phyloP scores from a whole-genome alignment of 2,329 filamentous ascomycete genomes.

The Tympanopsis confertula region DNA sequence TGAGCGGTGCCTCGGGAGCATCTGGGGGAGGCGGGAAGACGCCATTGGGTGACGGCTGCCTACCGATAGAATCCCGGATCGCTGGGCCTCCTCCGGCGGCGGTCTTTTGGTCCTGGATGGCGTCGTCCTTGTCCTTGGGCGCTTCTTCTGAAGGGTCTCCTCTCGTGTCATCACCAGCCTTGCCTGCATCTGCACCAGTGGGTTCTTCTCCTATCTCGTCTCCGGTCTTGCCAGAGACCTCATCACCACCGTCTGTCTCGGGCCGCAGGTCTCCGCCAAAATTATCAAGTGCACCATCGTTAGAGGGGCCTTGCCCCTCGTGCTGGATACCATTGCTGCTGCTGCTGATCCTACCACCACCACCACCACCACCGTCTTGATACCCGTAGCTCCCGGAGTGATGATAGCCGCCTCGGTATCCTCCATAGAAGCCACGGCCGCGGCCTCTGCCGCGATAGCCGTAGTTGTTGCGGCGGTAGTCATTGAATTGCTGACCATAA shows the following conservation, averaged over 20 bases:
- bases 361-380: constrained; percentile 6
- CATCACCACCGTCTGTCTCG: background rate
- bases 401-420: constrained; percentile 26
- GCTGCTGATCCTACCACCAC: too few species aligned
- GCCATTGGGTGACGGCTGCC: too few species aligned
- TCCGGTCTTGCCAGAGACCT: background rate
- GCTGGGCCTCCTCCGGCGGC: too few species aligned
- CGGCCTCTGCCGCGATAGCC: constrained; percentile 49
- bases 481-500: constrained; percentile 72
- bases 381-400: constrained; percentile 18
- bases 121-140: too few species aligned
- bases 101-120: too few species aligned
- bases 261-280: background rate
- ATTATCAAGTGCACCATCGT: background rate
- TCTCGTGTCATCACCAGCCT: background rate
- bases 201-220: background rate
- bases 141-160: too few species aligned
- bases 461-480: constrained; percentile 45
- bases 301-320: constrained; percentile 8
- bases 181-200: background rate
- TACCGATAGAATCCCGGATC: too few species aligned
- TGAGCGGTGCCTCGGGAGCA: constrained; percentile 39
- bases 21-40: constrained; percentile 1
- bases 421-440: constrained; percentile 44
- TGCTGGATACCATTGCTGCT: too few species aligned